A percentile compares a stretch with the other conserved stretches of the same genome.
These are phyloP conservation scores for Diutina neorugosa DNA, from an alignment of 1,139 yeast genomes.

Conservation along the genomic window DNA sequence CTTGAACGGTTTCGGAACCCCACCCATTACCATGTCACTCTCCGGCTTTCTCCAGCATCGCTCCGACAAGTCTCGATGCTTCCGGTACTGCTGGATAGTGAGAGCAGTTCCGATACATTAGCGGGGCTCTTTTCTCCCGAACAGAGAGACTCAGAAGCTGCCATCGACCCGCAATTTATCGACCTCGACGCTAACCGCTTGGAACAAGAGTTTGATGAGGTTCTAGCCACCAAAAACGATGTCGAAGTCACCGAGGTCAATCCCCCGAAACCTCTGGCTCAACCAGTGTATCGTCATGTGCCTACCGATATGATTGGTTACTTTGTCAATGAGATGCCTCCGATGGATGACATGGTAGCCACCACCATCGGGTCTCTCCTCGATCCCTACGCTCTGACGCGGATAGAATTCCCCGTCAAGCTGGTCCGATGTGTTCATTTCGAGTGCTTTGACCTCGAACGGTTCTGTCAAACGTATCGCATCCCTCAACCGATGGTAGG, in stretches of 20 bases:
- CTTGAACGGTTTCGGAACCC: not conserved
- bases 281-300: not conserved
- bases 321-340: not conserved
- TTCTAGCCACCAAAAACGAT: not conserved
- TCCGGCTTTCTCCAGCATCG: not conserved
- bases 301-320: not conserved
- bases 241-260: not conserved
- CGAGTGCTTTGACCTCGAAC: slow-evolving; percentile 36
- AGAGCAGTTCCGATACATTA: not conserved
- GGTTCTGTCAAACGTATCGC: slow-evolving; percentile 28
- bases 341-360: not conserved
- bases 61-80: not conserved
- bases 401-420: slow-evolving; percentile 29
- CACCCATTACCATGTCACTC: not conserved
- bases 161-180: no score
- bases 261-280: not conserved
- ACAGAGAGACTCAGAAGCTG: no score
- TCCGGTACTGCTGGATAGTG: not conserved
- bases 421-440: slow-evolving; percentile 27
- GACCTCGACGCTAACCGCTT: not conserved
- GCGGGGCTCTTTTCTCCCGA: not conserved
- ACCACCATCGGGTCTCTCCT: slow-evolving; percentile 6
- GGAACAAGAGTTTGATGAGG: not conserved
- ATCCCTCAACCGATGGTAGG: slow-evolving; percentile 20
- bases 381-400: slow-evolving; percentile 20